Conservation (phyloP, 306 rosid species). For the Pachyrhizus erosus region DNA sequence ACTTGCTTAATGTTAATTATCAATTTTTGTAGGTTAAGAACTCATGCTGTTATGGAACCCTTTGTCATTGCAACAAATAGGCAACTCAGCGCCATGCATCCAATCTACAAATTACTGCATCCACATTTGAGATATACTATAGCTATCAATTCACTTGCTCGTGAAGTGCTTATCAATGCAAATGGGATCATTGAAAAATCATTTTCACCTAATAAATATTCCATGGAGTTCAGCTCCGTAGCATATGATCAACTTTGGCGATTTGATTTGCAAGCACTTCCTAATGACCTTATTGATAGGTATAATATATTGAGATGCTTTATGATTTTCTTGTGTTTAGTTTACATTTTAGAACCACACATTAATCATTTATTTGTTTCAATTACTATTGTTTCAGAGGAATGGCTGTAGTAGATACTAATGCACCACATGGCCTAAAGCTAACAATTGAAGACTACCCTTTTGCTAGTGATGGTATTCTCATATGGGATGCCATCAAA, state of each 20-base stretch:
- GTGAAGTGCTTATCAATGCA: constrained; percentile 47
- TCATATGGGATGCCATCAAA: constrained; percentile 57
- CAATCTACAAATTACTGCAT: constrained; percentile 51
- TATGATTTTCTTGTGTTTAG: not conserved
- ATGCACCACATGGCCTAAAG: constrained; percentile 54
- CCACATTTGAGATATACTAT: constrained; percentile 60
- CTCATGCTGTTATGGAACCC: constrained; percentile 56
- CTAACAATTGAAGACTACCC: constrained; percentile 60
- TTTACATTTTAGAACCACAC: not conserved
- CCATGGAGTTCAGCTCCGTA: constrained; percentile 51
- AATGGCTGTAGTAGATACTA: constrained; percentile 51
- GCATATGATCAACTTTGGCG: constrained; percentile 53
- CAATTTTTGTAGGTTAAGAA: constrained; percentile 51
- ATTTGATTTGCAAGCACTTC: constrained; percentile 57
- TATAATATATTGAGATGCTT: not conserved
- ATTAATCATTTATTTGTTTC: not conserved
- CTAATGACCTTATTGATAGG: constrained; percentile 55
- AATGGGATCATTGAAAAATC: constrained; percentile 52
- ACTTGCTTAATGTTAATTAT: not conserved
- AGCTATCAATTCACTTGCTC: constrained; percentile 55
- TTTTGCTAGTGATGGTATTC: constrained; percentile 60
- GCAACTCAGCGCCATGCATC: constrained; percentile 60
- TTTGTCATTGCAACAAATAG: constrained; percentile 55
- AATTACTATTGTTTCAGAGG: constrained; percentile 37
- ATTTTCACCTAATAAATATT: constrained; percentile 48